A percentile compares a stretch with the other conserved stretches of the same genome.
phyloP scores from a whole-genome alignment of 352 stramenopile species.

The Pythium pyrilobum region DNA sequence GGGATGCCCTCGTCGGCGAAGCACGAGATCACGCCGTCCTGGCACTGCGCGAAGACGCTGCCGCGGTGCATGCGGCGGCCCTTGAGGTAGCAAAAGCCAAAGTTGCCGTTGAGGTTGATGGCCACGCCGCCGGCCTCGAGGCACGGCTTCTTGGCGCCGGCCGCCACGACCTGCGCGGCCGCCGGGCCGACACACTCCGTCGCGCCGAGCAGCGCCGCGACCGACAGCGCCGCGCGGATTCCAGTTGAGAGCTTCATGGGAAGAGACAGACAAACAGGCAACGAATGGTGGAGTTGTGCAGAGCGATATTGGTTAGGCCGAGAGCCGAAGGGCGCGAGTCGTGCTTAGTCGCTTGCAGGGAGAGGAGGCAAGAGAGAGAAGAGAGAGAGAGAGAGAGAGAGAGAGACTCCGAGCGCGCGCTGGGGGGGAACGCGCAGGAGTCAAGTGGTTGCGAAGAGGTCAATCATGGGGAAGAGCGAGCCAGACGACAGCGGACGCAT shows the following conservation, averaged over 20 bases:
- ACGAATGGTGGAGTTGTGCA: no score
- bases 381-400: no score
- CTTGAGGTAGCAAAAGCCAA: slow-evolving; percentile 42
- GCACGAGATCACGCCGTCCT: slow-evolving; percentile 30
- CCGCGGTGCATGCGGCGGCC: slow-evolving; percentile 32
- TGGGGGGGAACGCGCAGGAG: no score
- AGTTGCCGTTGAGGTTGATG: slow-evolving; percentile 33
- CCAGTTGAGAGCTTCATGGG: slow-evolving; percentile 11
- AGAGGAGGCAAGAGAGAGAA: no score
- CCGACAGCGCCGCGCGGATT: background rate
- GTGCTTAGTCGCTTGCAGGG: no score
- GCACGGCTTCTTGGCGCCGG: slow-evolving; percentile 26
- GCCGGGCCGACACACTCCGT: background rate
- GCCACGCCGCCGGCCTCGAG: slow-evolving; percentile 21
- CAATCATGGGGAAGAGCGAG: no score
- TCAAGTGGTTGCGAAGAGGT: no score
- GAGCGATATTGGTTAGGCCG: no score
- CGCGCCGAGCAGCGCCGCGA: background rate
- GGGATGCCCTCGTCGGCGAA: slow-evolving; percentile 39
- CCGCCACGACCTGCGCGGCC: background rate
- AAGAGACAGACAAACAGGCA: no score
- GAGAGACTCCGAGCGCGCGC: no score
- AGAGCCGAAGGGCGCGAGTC: no score
- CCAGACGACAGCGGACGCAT: no score
- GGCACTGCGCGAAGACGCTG: slow-evolving; percentile 36